Conservation (phyloP, 768 basidiomycete genomes). For the Kwoniella botswanensis region DNA sequence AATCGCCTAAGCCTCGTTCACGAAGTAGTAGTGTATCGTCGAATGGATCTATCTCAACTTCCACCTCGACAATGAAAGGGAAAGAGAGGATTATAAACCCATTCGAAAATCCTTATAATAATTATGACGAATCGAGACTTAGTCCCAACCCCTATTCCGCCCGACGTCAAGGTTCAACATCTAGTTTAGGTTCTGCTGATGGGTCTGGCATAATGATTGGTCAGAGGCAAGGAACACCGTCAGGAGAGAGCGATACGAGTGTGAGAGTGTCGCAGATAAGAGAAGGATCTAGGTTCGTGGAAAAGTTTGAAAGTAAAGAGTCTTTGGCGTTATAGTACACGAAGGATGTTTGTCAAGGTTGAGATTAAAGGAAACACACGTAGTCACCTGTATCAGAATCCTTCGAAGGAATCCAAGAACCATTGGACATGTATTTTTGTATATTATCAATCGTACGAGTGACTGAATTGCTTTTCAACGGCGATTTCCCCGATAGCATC, state of each 20-base stretch:
- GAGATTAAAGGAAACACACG: no score
- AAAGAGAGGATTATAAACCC: conserved; percentile 4
- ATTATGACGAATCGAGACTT: conserved; percentile 13
- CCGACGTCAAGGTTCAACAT: background rate
- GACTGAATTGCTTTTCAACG: background rate
- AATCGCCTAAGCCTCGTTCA: background rate
- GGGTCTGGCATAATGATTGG: background rate
- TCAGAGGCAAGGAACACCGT: background rate
- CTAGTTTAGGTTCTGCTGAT: conserved; percentile 7
- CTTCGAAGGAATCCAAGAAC: background rate
- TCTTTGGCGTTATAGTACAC: conserved; percentile 2
- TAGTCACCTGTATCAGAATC: no score
- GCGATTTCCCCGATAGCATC: background rate
- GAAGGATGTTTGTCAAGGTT: background rate
- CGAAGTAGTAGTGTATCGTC: background rate
- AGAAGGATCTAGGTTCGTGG: conserved; percentile 24
- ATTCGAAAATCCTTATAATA: conserved; percentile 23
- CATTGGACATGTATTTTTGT: background rate
- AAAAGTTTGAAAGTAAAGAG: conserved; percentile 26
- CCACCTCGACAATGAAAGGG: background rate
- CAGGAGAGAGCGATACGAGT: conserved; percentile 5
- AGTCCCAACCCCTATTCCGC: conserved; percentile 2
- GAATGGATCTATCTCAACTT: background rate
- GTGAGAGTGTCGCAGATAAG: conserved; percentile 21
- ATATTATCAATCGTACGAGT: background rate